Conservation (phyloP, 2,329 filamentous ascomycete genomes). For the Pyricularia pennisetigena region DNA sequence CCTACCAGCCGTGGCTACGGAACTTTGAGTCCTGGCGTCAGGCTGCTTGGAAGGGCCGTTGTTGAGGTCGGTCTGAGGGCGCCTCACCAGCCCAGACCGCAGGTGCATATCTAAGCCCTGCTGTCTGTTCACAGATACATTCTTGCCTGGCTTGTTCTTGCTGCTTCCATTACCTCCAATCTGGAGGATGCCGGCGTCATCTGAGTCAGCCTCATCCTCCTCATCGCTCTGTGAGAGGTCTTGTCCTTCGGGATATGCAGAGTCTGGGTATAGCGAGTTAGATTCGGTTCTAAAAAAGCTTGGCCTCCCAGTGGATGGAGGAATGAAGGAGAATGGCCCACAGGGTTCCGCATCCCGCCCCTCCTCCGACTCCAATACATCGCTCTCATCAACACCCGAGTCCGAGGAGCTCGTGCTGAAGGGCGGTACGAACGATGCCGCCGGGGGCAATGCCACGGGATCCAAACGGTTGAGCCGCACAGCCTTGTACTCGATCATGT, state of each 20-base stretch:
- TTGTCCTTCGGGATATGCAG: constrained; percentile 26
- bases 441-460: constrained; percentile 40
- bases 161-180: neutral
- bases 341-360: constrained; percentile 2
- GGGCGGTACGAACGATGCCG: constrained; percentile 39
- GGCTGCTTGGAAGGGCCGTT: neutral
- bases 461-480: constrained; percentile 30
- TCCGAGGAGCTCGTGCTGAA: constrained; percentile 29
- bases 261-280: constrained; percentile 28
- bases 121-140: neutral
- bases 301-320: neutral
- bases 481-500: constrained; percentile 32
- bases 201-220: constrained; percentile 12
- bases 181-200: neutral
- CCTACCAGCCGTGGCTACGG: constrained; percentile 29
- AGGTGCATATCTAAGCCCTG: neutral
- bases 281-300: constrained; percentile 15
- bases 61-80: neutral
- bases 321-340: neutral
- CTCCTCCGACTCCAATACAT: constrained; percentile 19
- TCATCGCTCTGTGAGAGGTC: constrained; percentile 31
- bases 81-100: neutral
- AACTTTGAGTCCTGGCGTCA: constrained; percentile 19
- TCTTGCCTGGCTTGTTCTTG: neutral
- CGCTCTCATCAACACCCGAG: constrained; percentile 10